These are phyloP conservation scores for Talaromyces sp. DNA, from an alignment of 2,329 filamentous ascomycete genomes.

Conservation along the genomic window DNA sequence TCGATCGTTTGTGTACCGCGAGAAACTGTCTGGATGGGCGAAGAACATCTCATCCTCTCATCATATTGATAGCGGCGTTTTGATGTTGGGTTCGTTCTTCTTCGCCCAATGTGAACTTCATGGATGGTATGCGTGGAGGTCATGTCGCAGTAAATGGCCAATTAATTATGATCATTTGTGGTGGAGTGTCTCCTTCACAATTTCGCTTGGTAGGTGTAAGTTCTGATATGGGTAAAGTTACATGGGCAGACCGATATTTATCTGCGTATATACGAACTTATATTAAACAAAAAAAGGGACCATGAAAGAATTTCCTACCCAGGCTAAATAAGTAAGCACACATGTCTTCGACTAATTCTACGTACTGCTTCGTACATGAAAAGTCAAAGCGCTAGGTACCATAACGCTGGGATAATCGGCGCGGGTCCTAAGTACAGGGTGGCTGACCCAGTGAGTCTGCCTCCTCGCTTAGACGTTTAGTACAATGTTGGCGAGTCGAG, in stretches of 20 bases:
- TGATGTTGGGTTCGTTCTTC: not conserved
- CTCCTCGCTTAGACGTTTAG: not conserved
- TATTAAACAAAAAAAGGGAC: not conserved
- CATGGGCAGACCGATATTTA: not conserved
- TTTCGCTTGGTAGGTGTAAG: not conserved
- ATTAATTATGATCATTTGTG: not conserved
- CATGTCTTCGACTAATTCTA: not conserved
- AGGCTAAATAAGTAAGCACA: not conserved
- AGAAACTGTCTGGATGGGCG: not conserved
- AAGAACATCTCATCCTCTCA: not conserved
- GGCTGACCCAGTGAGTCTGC: not conserved
- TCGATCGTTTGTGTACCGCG: not conserved
- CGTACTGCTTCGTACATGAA: not conserved
- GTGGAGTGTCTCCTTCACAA: not conserved
- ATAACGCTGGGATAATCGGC: not conserved
- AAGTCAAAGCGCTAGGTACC: conserved; percentile 5
- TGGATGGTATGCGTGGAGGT: not conserved
- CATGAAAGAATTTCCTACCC: not conserved
- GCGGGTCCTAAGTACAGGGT: not conserved
- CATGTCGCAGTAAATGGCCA: not conserved
- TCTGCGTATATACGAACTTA: not conserved
- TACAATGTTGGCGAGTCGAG: not conserved
- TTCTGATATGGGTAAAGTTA: not conserved
- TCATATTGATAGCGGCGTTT: not conserved
- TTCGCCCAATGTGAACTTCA: not conserved